Conservation (phyloP, 768 basidiomycete species). For the Cyclocybe cylindracea region DNA sequence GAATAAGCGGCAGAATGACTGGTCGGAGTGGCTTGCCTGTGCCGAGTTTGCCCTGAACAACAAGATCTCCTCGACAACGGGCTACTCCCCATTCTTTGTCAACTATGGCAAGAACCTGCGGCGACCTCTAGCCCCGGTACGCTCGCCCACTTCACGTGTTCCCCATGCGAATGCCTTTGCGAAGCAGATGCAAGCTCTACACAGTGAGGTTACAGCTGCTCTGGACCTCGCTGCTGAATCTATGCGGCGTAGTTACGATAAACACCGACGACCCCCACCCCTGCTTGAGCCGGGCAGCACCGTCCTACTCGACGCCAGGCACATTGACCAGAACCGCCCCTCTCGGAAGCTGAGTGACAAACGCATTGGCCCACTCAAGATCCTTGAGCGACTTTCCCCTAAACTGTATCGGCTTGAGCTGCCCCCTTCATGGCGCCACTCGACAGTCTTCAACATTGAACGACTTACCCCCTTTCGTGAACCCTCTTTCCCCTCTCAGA, state of each 20-base stretch:
- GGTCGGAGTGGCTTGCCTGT: constrained; percentile 27
- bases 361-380: constrained; percentile 30
- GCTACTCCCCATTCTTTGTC: constrained; percentile 27
- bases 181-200: constrained; percentile 18
- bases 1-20: constrained; percentile 28
- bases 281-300: constrained; percentile 15
- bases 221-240: constrained; percentile 17
- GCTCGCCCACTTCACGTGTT: constrained; percentile 10
- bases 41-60: constrained; percentile 36
- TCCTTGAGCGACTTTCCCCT: constrained; percentile 15
- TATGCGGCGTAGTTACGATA: constrained; percentile 12
- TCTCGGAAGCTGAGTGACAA: constrained; percentile 20
- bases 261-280: neutral
- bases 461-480: too few species aligned
- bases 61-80: constrained; percentile 22
- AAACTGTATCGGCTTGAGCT: constrained; percentile 18
- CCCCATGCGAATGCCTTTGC: constrained; percentile 18
- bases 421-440: constrained; percentile 15
- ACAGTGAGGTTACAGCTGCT: constrained; percentile 13
- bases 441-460: too few species aligned
- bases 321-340: constrained; percentile 14
- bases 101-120: constrained; percentile 28
- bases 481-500: too few species aligned
- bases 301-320: constrained; percentile 20
- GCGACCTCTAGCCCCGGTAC: constrained; percentile 12